phyloP scores from a whole-genome alignment of 2,329 filamentous ascomycete species.

The Graphilbum fragrans region DNA sequence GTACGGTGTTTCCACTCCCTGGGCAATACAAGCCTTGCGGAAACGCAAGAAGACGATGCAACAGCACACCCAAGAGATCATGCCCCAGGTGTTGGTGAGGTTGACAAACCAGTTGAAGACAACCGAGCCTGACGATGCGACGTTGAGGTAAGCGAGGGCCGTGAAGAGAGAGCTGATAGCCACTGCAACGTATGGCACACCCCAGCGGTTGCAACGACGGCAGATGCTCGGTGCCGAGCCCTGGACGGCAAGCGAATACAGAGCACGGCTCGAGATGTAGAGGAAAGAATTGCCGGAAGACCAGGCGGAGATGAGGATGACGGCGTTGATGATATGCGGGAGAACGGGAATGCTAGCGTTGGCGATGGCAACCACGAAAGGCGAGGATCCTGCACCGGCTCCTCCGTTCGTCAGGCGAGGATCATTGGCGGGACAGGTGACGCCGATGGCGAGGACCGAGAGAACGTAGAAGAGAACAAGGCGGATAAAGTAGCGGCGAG shows the following conservation, averaged over 20 bases:
- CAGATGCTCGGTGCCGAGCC: conserved; percentile 44
- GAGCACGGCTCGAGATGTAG: conserved; percentile 42
- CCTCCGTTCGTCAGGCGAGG: conserved; percentile 21
- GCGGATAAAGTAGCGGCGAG: conserved; percentile 49
- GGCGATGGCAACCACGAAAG: conserved; percentile 61
- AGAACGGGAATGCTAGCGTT: conserved; percentile 55
- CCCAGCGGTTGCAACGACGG: conserved; percentile 35
- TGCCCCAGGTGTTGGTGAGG: conserved; percentile 55
- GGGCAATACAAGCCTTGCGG: conserved; percentile 50
- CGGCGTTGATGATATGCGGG: conserved; percentile 61
- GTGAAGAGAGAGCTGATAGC: conserved; percentile 27
- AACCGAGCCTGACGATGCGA: conserved; percentile 8
- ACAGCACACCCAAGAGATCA: conserved; percentile 57
- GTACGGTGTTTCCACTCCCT: conserved; percentile 47
- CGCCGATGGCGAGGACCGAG: conserved; percentile 18
- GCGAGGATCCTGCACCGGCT: conserved; percentile 28
- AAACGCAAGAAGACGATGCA: conserved; percentile 58
- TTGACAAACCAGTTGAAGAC: conserved; percentile 17
- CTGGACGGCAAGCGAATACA: conserved; percentile 47
- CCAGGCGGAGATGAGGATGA: conserved; percentile 60
- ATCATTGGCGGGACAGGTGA: too few species aligned
- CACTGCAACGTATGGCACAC: conserved; percentile 46
- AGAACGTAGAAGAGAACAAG: conserved; percentile 19
- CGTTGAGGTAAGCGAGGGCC: conserved; percentile 43
- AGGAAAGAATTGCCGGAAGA: conserved; percentile 58